Evolutionary conservation across 164 flowering plant genomes (phyloP), one percentile per base, ranked within the genome.

Genomic region (Magnolia sinica): DNA sequence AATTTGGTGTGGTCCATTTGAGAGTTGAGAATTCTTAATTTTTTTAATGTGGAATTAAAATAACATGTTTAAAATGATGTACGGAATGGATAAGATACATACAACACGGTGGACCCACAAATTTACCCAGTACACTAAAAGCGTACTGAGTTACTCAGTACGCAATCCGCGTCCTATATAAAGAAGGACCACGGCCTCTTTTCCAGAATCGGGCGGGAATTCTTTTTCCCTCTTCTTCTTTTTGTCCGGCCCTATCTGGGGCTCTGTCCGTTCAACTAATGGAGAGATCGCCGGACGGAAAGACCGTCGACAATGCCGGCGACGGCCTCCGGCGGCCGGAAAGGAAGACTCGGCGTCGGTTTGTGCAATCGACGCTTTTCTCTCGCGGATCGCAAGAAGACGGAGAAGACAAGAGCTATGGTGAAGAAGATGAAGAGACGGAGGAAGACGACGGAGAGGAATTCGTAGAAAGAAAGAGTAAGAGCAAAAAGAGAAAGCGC

Each of bases 331-430:
- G 65, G 20, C 65, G 45, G 37, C 61, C 80, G 7, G 81, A 37
- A 7, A 76, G 72, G 79, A 80, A 78, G 73, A 74, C 74, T 20
- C 85, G 76, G 14, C 88, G 89, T 16, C 88, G 85, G 65, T 71
- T 88, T 71, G 82, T 88, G 24, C 94, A 91, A 82, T 81, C 92
- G 14, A 89, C 88, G 45, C 83, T 91, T 19, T 82, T 88, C 74
- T 81, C 79, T 0, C 83, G 76, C 63, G 80, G 77, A 50, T 58
- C 83, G 8, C 86, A 50, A 8, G 84, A 51, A 4, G 83, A 76
- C 50, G 50, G 7, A 5, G 69, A 18, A 20, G 68, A 74, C 16
- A 71, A 64, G 16, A 80, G 49, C 0, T 55, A 66, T 5, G 83
- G 50, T 4, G 84, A 29, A 20, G 86, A 79, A 31, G 82, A 72